Percentiles rank a stretch among this genome's conserved stretches.
These are phyloP conservation scores for Phytopythium cucurbitacearum DNA, from an alignment of 352 stramenopile species.

Conservation along the genomic window DNA sequence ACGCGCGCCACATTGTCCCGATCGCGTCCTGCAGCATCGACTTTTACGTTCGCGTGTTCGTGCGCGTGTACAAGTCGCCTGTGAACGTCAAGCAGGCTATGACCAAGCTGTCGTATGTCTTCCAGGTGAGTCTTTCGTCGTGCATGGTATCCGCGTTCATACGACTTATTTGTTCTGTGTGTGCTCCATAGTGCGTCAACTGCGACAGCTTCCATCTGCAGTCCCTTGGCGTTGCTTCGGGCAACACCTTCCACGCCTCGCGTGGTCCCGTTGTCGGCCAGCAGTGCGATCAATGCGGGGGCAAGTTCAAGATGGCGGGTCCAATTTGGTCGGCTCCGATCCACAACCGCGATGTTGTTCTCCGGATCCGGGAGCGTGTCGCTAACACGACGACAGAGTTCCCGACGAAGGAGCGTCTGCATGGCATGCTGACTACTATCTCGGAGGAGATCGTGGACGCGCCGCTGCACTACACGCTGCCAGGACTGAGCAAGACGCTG, in stretches of 20 bases:
- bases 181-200: conserved; percentile 83
- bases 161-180: neutral
- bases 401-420: conserved; percentile 90
- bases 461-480: conserved; percentile 96
- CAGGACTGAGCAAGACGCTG: conserved; percentile 90
- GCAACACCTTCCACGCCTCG: conserved; percentile 84
- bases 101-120: conserved; percentile 88
- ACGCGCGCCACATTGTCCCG: conserved; percentile 96
- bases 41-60: conserved; percentile 99
- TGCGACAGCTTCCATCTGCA: conserved; percentile 98
- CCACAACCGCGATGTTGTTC: conserved; percentile 90
- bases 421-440: conserved; percentile 93
- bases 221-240: conserved; percentile 84
- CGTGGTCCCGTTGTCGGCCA: conserved; percentile 65
- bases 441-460: conserved; percentile 95
- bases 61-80: conserved; percentile 96
- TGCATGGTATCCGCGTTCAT: neutral
- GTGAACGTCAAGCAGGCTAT: conserved; percentile 92
- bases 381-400: conserved; percentile 81
- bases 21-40: conserved; percentile 98
- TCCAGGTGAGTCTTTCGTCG: conserved; percentile 24
- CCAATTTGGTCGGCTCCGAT: conserved; percentile 97
- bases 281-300: conserved; percentile 75
- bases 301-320: conserved; percentile 91
- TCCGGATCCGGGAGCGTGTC: conserved; percentile 78